These are phyloP conservation scores for Exophiala xenobiotica DNA, from an alignment of 2,329 filamentous ascomycete genomes.

Conservation along the genomic window DNA sequence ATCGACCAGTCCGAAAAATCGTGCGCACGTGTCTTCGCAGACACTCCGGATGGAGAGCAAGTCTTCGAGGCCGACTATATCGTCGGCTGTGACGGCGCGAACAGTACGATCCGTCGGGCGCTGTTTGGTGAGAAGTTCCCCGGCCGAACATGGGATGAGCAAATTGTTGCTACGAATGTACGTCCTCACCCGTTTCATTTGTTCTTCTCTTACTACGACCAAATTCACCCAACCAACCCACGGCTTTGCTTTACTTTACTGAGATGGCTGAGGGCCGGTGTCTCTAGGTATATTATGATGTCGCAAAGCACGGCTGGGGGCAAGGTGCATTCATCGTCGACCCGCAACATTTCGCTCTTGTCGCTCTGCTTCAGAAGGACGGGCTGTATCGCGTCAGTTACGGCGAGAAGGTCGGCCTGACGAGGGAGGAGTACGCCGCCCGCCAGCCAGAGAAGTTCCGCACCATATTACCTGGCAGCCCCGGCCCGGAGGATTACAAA, in stretches of 20 bases:
- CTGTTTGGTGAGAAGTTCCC: slow-evolving; percentile 23
- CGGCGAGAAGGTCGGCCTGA: slow-evolving; percentile 56
- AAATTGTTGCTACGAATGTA: slow-evolving; percentile 30
- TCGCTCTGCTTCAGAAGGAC: slow-evolving; percentile 58
- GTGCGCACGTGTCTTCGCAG: slow-evolving; percentile 19
- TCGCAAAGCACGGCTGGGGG: slow-evolving; percentile 48
- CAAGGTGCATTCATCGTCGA: slow-evolving; percentile 60
- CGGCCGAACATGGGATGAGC: slow-evolving; percentile 24
- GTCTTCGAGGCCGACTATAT: slow-evolving; percentile 37
- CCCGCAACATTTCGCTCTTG: slow-evolving; percentile 62
- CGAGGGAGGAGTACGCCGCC: slow-evolving; percentile 52
- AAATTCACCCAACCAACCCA: no score
- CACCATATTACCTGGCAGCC: slow-evolving; percentile 58
- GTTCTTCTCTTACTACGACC: slow-evolving; percentile 61
- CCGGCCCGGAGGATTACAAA: slow-evolving; percentile 58
- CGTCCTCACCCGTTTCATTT: background rate
- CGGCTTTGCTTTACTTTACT: no score
- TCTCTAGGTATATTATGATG: slow-evolving; percentile 66
- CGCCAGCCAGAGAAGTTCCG: slow-evolving; percentile 58
- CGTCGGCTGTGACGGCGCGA: slow-evolving; percentile 43
- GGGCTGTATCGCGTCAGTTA: slow-evolving; percentile 65
- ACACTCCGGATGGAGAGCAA: slow-evolving; percentile 18
- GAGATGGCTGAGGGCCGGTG: no score
- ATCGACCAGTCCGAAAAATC: slow-evolving; percentile 24
- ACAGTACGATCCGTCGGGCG: slow-evolving; percentile 16